Conservation (phyloP, 139 green algal species). For the Chlorella vulgaris region DNA sequence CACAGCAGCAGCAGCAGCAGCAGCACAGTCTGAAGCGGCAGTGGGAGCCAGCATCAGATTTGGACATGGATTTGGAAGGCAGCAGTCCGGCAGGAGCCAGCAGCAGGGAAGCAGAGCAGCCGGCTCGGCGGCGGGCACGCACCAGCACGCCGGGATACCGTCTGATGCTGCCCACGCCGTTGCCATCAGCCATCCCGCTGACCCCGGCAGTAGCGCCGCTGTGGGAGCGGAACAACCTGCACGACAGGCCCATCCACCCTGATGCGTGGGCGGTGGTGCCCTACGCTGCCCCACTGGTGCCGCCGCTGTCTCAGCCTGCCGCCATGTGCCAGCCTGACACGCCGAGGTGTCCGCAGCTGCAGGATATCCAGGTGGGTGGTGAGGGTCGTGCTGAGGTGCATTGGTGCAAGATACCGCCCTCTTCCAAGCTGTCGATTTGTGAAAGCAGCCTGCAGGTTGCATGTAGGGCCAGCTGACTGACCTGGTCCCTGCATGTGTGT, state of each 20-base stretch:
- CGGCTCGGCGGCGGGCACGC: background rate
- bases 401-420: too few species aligned
- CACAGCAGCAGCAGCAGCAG: background rate
- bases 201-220: background rate
- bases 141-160: background rate
- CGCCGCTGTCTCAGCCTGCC: background rate
- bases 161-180: slow-evolving; percentile 17
- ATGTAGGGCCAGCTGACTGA: background rate
- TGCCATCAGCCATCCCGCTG: background rate
- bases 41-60: background rate
- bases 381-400: background rate
- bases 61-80: background rate
- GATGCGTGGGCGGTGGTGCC: background rate
- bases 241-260: background rate
- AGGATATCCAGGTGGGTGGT: background rate
- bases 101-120: background rate
- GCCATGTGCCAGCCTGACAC: background rate
- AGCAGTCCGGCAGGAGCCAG: background rate
- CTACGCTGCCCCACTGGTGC: too few species aligned
- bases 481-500: background rate
- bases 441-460: background rate
- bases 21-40: background rate
- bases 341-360: background rate
- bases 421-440: too few species aligned
- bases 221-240: background rate